These are phyloP conservation scores for Penicillium aurantiogriseum DNA, from an alignment of 2,329 filamentous ascomycete species.

Conservation along the genomic window DNA sequence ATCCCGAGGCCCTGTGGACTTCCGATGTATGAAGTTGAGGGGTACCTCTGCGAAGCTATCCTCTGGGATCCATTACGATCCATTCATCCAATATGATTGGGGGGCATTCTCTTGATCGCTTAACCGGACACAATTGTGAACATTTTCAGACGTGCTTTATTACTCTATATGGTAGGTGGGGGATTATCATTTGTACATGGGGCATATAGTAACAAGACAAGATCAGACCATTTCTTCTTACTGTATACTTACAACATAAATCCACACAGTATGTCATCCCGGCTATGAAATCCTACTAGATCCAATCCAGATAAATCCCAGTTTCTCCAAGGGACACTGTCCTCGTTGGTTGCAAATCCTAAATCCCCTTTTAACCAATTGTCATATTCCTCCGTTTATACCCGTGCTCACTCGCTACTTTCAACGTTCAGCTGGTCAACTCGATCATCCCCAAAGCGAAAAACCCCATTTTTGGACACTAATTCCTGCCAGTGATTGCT, in stretches of 20 bases:
- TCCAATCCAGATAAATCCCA: neutral
- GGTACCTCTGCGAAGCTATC: neutral
- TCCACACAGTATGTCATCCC: neutral
- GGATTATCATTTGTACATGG: neutral
- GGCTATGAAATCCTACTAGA: neutral
- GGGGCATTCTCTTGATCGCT: neutral
- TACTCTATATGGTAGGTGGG: slow-evolving; percentile 9
- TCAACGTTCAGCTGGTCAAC: neutral
- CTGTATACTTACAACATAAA: neutral
- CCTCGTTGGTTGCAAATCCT: slow-evolving; percentile 1
- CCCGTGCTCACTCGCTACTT: slow-evolving; percentile 7
- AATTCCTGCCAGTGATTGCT: neutral
- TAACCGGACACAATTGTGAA: neutral
- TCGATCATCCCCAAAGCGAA: neutral
- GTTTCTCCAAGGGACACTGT: neutral
- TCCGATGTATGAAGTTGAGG: neutral
- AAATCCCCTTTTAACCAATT: slow-evolving; percentile 2
- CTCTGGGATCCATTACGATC: neutral
- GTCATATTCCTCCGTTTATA: slow-evolving; percentile 7
- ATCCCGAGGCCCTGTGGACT: neutral
- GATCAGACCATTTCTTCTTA: neutral
- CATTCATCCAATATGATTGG: slow-evolving; percentile 1
- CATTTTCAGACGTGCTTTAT: slow-evolving; percentile 10
- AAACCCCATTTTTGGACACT: neutral
- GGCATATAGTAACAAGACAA: neutral